phyloP scores from a whole-genome alignment of 805 yeast genomes.

The Sugiyamaella valdiviana region DNA sequence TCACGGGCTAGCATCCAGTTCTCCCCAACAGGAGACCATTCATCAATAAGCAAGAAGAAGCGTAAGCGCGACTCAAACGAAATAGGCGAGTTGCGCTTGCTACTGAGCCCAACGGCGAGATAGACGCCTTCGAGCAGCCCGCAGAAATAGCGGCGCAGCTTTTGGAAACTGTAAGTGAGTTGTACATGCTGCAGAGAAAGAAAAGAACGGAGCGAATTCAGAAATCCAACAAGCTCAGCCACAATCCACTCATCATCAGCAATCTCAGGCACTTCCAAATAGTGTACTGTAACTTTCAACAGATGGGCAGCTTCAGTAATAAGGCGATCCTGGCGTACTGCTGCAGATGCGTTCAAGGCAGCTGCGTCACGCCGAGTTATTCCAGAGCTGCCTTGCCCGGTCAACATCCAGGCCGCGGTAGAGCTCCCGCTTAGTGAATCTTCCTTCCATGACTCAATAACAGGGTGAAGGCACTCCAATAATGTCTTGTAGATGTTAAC shows the following conservation, averaged over 20 bases:
- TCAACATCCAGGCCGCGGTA: neutral
- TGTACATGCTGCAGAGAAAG: constrained; percentile 55
- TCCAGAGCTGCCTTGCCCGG: constrained; percentile 7
- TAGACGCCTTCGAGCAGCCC: constrained; percentile 74
- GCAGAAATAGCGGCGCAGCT: constrained; percentile 75
- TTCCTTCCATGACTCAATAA: constrained; percentile 49
- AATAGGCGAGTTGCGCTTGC: constrained; percentile 49
- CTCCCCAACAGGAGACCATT: constrained; percentile 92
- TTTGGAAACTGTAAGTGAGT: constrained; percentile 62
- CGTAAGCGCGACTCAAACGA: constrained; percentile 82
- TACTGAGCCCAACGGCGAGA: constrained; percentile 28
- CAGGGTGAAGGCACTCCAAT: constrained; percentile 64
- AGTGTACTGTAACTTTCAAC: constrained; percentile 61
- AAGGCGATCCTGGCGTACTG: constrained; percentile 30
- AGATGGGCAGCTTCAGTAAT: constrained; percentile 77
- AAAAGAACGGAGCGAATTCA: constrained; percentile 57
- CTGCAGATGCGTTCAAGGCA: constrained; percentile 13
- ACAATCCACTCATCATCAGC: constrained; percentile 65
- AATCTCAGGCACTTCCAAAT: constrained; percentile 44
- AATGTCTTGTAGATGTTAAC: constrained; percentile 81
- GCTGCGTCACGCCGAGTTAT: constrained; percentile 19
- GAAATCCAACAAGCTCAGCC: constrained; percentile 51
- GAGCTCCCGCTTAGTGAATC: neutral
- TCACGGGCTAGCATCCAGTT: constrained; percentile 53
- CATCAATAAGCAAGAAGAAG: constrained; percentile 74